These are phyloP conservation scores for Cercospora brassicicola DNA, from an alignment of 2,329 filamentous ascomycete species.

Conservation along the genomic window DNA sequence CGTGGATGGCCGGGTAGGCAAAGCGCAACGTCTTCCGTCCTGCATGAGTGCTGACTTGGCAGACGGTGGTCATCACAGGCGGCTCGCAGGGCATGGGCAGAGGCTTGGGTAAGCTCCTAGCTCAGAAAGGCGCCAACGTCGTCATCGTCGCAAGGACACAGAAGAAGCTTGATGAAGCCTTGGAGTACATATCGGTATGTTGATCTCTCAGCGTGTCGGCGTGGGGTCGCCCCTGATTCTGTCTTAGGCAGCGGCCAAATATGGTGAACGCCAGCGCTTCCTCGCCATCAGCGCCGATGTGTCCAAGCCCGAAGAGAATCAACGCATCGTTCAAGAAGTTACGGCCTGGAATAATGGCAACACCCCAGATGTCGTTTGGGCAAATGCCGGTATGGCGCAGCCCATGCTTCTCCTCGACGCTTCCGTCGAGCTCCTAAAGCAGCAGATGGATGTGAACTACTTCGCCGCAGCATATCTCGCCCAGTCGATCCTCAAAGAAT, in stretches of 20 bases:
- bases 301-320: conserved; percentile 67
- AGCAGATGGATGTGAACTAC: conserved; percentile 91
- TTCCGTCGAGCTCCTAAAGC: conserved; percentile 63
- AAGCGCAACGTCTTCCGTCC: neutral
- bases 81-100: conserved; percentile 91
- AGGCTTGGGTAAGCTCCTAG: conserved; percentile 69
- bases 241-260: conserved; percentile 62
- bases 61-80: conserved; percentile 89
- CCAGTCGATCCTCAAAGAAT: conserved; percentile 72
- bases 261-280: conserved; percentile 71
- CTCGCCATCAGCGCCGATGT: conserved; percentile 82
- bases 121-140: conserved; percentile 80
- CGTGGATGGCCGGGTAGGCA: conserved; percentile 75
- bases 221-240: conserved; percentile 1
- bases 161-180: conserved; percentile 69
- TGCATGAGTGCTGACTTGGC: conserved; percentile 15
- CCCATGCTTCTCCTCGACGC: conserved; percentile 78
- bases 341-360: conserved; percentile 73
- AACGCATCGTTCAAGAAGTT: conserved; percentile 67
- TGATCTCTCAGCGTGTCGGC: neutral
- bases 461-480: conserved; percentile 84
- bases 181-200: conserved; percentile 61
- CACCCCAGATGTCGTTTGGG: conserved; percentile 86
- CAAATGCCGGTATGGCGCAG: conserved; percentile 72
- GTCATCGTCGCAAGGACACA: conserved; percentile 79